Conservation (phyloP, 1,284 basidiomycete genomes). For the Microbotryum lychnidis-dioicae region DNA sequence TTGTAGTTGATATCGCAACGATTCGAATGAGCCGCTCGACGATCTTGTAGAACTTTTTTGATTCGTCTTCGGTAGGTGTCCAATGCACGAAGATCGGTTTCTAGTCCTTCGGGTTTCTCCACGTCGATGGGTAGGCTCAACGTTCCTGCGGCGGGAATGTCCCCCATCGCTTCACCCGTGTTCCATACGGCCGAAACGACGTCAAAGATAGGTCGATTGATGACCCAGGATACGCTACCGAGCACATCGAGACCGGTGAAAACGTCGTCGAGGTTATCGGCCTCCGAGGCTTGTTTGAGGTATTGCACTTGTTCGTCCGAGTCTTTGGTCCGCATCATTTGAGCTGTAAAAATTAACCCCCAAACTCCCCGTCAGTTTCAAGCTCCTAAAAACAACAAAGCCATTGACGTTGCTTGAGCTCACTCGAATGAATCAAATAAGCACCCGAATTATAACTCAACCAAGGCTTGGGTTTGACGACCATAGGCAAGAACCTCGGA, state of each 20-base stretch:
- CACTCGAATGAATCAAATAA: conserved; percentile 70
- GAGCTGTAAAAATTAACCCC: conserved; percentile 44
- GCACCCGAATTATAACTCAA: conserved; percentile 67
- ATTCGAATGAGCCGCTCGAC: conserved; percentile 76
- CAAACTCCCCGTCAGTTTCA: background rate
- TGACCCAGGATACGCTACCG: conserved; percentile 81
- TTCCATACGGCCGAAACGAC: conserved; percentile 78
- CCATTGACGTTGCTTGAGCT: conserved; percentile 31
- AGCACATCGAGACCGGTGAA: conserved; percentile 85
- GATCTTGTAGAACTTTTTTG: conserved; percentile 55
- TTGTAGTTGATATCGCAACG: conserved; percentile 94
- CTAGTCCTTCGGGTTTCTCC: conserved; percentile 52
- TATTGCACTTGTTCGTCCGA: conserved; percentile 77
- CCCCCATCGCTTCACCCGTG: conserved; percentile 41
- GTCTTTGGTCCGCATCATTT: conserved; percentile 88
- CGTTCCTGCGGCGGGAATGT: conserved; percentile 35
- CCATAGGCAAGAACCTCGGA: conserved; percentile 92
- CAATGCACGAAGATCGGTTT: conserved; percentile 60
- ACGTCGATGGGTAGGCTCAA: conserved; percentile 47
- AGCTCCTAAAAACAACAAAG: background rate
- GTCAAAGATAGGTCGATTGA: conserved; percentile 70
- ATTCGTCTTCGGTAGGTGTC: conserved; percentile 55
- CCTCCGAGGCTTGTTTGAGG: conserved; percentile 63
- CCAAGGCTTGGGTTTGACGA: conserved; percentile 87
- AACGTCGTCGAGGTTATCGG: conserved; percentile 72